phyloP scores from a whole-genome alignment of 2,329 filamentous ascomycete genomes.

The Pyricularia grisea region DNA sequence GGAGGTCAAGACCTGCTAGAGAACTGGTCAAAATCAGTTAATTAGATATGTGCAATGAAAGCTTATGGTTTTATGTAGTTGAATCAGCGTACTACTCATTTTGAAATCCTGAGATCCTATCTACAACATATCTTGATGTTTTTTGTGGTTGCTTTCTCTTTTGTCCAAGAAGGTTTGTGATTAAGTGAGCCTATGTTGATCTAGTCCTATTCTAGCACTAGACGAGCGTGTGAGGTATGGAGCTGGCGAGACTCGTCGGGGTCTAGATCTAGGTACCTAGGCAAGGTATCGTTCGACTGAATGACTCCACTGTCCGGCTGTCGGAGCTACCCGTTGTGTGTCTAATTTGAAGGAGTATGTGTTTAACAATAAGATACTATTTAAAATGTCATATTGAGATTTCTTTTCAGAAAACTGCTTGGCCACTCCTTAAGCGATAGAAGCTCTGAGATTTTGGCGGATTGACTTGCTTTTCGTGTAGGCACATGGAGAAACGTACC shows the following conservation, averaged over 20 bases:
- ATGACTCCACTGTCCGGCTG: not conserved
- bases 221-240: not conserved
- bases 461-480: too few relatives aligned
- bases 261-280: not conserved
- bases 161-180: not conserved
- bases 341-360: not conserved
- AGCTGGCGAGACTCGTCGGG: not conserved
- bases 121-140: not conserved
- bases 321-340: not conserved
- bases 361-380: too few relatives aligned
- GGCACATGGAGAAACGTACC: too few relatives aligned
- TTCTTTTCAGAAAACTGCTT: not conserved
- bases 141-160: not conserved
- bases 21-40: not conserved
- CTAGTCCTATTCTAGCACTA: not conserved
- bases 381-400: not conserved
- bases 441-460: too few relatives aligned
- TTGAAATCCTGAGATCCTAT: not conserved
- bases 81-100: not conserved
- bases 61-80: not conserved
- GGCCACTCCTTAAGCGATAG: too few relatives aligned
- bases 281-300: not conserved
- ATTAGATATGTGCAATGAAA: not conserved
- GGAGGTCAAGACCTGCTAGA: slow-evolving; percentile 63
- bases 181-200: not conserved